Evolutionary conservation across 176 grass and related monocot genomes (phyloP), one percentile per base, ranked within the genome.

Genomic region (Secale cereale): DNA sequence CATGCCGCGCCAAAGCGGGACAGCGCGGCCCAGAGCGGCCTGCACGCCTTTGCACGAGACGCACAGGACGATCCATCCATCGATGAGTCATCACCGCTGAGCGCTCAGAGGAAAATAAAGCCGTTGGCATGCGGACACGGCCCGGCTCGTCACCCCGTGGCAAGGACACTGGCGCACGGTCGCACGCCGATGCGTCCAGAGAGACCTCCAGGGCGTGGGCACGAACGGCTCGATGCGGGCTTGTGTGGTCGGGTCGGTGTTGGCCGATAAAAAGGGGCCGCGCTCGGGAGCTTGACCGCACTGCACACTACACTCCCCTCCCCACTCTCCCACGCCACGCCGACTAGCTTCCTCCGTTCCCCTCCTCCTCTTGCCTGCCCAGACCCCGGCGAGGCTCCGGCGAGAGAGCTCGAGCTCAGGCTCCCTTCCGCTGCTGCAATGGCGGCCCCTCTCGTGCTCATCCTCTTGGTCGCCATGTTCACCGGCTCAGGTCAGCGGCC

Each of bases 401-500:
- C 15, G 46, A 17, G 50, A 76, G 65, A 79, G 59, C 79, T 72
- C 52, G 19, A 89, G 61, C 61, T 33, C 3, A 2, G 16, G 8
- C 32, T 69, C 10, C 19, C 15, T 30, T 7, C 4, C 2, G n/a
- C 33, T 41, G 69, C 88, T 17, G 65, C 74, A 80, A 87, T 91
- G 89, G 89, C 85, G 68, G 70, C 10, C 10, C 89, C 81, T 2
- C 69, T 87, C 60, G 76, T 84, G 0, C 81, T 91, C 17, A 62
- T 90, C 13, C 89, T 90, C 33, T 3, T 90, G 17, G 67, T 84
- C 59, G 68, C 85, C 89, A 76, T 84, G 89, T 91, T 80, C 69
- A 5, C 81, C 0, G 76, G 76, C 68, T 91, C 89, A 87, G 81
- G 85, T 86, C 10, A 86, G 83, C 16, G 19, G 39, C n/a, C 30